Conservation (phyloP, 345 rosid species). For the Lepidium sativum region DNA sequence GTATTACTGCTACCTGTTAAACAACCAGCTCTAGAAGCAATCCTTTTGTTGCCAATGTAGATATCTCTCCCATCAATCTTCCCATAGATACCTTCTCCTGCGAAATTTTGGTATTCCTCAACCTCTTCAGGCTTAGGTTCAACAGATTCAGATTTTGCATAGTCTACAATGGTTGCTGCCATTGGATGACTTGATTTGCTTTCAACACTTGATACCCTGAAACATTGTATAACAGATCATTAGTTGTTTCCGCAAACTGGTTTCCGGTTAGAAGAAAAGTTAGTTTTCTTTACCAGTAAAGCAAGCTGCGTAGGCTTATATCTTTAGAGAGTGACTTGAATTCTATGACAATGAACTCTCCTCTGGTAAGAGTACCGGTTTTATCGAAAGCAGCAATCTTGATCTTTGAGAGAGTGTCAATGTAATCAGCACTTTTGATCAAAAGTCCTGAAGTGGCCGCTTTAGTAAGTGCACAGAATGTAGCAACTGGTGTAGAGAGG, state of each 20-base stretch:
- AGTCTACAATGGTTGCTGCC: constrained; percentile 66
- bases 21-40: constrained; percentile 53
- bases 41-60: constrained; percentile 69
- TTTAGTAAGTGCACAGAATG: constrained; percentile 81
- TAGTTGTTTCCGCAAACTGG: not conserved
- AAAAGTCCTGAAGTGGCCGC: constrained; percentile 82
- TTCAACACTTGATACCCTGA: constrained; percentile 93
- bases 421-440: constrained; percentile 76
- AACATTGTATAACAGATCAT: not conserved
- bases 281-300: constrained; percentile 50
- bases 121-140: constrained; percentile 68
- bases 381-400: constrained; percentile 72
- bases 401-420: constrained; percentile 70
- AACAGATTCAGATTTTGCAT: constrained; percentile 43
- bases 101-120: constrained; percentile 50
- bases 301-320: constrained; percentile 39
- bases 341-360: constrained; percentile 67
- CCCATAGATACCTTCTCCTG: constrained; percentile 88
- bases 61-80: constrained; percentile 61
- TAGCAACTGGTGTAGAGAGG: constrained; percentile 90
- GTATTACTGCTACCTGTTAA: constrained; percentile 31
- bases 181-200: constrained; percentile 94
- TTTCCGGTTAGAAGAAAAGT: not conserved
- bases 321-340: constrained; percentile 43
- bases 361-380: constrained; percentile 87